Evolutionary conservation across 495 filamentous ascomycete species (phyloP).

Genomic region (Bryoglossum gracile): DNA sequence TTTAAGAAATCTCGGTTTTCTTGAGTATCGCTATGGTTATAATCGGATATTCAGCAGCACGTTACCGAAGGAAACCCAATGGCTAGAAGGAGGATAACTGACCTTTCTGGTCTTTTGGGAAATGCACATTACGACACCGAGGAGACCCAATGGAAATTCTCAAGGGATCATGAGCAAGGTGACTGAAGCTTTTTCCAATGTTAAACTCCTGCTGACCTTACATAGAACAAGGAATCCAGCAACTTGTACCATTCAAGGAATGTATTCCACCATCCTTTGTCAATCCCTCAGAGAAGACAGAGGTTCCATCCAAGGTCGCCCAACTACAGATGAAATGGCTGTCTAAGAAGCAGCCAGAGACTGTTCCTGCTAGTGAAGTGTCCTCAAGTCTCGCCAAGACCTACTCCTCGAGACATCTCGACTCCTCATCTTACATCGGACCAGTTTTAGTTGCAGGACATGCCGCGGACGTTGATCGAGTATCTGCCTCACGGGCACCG

Average conservation of each 20-base stretch:
- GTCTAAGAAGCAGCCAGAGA: constrained; percentile 16
- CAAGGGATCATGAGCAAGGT: constrained; percentile 16
- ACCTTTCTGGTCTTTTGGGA: constrained; percentile 60
- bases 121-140: constrained; percentile 46
- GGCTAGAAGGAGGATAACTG: constrained; percentile 46
- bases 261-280: constrained; percentile 11
- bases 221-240: constrained; percentile 16
- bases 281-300: background rate
- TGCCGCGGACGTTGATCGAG: constrained; percentile 4
- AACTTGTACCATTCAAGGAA: constrained; percentile 15
- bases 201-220: background rate
- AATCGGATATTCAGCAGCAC: constrained; percentile 22
- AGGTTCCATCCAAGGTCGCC: background rate
- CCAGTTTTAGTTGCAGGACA: constrained; percentile 7
- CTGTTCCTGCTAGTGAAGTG: constrained; percentile 10
- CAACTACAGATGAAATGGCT: constrained; percentile 18
- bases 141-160: constrained; percentile 50
- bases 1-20: no score
- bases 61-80: constrained; percentile 41
- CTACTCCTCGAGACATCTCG: background rate
- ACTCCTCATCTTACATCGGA: constrained; percentile 4
- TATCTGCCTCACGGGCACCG: constrained; percentile 1
- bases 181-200: constrained; percentile 4
- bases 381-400: background rate
- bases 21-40: constrained; percentile 36